Percentiles rank a stretch among this genome's conserved stretches.
Evolutionary conservation across 2,329 filamentous ascomycete species (phyloP).

Genomic region (Monosporascus sp.): DNA sequence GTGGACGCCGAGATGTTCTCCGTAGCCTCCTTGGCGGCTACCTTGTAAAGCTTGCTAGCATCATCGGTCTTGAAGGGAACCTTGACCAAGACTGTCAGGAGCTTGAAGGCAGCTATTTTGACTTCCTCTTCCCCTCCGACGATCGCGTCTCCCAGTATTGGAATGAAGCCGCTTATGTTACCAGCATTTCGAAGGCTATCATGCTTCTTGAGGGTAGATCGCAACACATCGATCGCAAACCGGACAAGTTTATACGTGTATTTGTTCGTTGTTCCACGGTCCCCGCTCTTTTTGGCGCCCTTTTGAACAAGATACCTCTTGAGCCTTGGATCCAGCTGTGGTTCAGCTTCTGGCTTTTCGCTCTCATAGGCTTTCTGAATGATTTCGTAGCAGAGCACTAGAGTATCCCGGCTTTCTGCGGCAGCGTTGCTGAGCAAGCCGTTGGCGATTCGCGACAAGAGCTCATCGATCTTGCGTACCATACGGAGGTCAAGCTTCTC

Average conservation of each 20-base stretch:
- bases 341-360: constrained; percentile 44
- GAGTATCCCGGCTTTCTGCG: constrained; percentile 70
- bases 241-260: constrained; percentile 82
- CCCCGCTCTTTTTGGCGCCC: constrained; percentile 67
- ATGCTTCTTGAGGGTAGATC: constrained; percentile 81
- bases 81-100: constrained; percentile 81
- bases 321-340: constrained; percentile 56
- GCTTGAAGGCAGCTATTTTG: constrained; percentile 77
- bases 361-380: constrained; percentile 79
- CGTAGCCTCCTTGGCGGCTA: constrained; percentile 81
- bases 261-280: constrained; percentile 67
- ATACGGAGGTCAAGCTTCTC: constrained; percentile 81
- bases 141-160: constrained; percentile 81
- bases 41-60: constrained; percentile 58
- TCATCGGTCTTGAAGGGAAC: constrained; percentile 72
- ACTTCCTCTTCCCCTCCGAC: constrained; percentile 86
- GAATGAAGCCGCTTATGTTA: constrained; percentile 81
- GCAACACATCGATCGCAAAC: constrained; percentile 82
- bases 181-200: constrained; percentile 71
- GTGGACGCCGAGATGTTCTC: constrained; percentile 72
- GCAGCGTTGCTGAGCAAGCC: constrained; percentile 79
- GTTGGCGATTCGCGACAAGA: constrained; percentile 75
- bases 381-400: constrained; percentile 94
- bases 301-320: constrained; percentile 77
- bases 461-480: constrained; percentile 83